Base-by-base conservation (phyloP, 345 rosid genomes). In the Boechera divaricarpa region DNA sequence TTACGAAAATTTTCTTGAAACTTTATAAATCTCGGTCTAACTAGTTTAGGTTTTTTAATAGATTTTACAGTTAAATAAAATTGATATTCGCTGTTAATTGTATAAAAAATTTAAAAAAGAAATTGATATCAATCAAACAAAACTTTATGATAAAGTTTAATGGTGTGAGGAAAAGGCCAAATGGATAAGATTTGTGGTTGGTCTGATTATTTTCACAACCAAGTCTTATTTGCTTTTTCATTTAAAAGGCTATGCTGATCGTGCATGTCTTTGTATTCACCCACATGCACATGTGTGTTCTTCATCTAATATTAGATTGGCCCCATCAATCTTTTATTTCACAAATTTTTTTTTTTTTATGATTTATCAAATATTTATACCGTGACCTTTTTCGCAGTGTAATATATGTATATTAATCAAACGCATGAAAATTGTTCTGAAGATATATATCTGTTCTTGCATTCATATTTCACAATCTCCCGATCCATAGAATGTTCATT, bases 191-290 rank as follows among this genome's bases (percentile, higher is more conserved):
- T 35, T 11, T 67, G 77, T 66, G 74, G 77, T 78, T 78, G 77
- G 72, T 66, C 28, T 16, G 21, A 59, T 67, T 49, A 59, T 78
- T 18, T 65, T 78, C 69, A 66, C 77, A 77, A 57, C 49, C 66
- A 59, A 72, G 73, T 26, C 73, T 49, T 58, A 29, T 78, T 72
- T 72, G 68, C 73, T 72, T 72, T 57, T 72, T 13, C 68, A 49
- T 51, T 58, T 58, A 66, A 66, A 78, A 66, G 73, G 64, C 64
- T 72, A 42, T 42, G 77, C 24, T 67, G 77, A 72, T 78, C 77
- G 74, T 78, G 77, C 81, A 78, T 78, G 81, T 73, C 81, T 72
- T 78, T 73, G 73, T 78, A 78, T 77, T 77, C 81, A 78, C 81
- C 63, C 77, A 78, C 81, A 78, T 66, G 74, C 77, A 66, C 77